Evolutionary conservation across 208 protist genomes (phyloP).

Genomic region (Acanthamoeba triangularis): DNA sequence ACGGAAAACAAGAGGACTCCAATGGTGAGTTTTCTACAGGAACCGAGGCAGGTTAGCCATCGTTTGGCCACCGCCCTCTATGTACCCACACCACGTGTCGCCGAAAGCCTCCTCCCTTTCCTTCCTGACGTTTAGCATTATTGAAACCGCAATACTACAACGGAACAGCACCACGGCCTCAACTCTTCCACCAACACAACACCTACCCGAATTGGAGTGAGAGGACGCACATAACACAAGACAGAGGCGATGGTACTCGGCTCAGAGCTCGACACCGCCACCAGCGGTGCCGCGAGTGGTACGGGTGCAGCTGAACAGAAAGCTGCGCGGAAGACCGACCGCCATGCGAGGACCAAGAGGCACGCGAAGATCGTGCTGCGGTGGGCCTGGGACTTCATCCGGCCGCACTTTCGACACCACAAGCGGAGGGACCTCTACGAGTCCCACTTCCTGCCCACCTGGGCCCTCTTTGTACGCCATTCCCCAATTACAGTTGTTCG

Average conservation of each 20-base stretch:
- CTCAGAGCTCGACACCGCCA: not conserved
- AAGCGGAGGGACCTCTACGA: constrained; percentile 16
- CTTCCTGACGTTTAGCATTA: too few species aligned
- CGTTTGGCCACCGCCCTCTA: not conserved
- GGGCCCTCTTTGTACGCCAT: not conserved
- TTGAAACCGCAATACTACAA: too few species aligned
- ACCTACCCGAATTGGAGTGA: too few species aligned
- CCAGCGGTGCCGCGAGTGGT: not conserved
- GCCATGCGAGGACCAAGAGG: not conserved
- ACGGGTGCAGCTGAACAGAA: not conserved
- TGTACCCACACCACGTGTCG: not conserved
- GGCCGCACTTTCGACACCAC: constrained; percentile 7
- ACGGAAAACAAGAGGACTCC: not conserved
- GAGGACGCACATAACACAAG: too few species aligned
- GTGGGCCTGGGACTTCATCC: not conserved
- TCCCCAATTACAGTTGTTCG: too few species aligned
- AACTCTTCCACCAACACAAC: too few species aligned
- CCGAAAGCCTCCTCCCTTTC: not conserved
- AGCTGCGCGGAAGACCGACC: not conserved
- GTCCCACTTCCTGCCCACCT: not conserved
- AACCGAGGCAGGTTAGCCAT: not conserved
- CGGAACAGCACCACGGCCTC: too few species aligned
- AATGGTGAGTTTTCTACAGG: not conserved
- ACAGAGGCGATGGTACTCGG: not conserved
- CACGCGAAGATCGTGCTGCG: not conserved